Evolutionary conservation across 2,329 filamentous ascomycete genomes (phyloP).

Genomic region (Tolypocladium sp.): DNA sequence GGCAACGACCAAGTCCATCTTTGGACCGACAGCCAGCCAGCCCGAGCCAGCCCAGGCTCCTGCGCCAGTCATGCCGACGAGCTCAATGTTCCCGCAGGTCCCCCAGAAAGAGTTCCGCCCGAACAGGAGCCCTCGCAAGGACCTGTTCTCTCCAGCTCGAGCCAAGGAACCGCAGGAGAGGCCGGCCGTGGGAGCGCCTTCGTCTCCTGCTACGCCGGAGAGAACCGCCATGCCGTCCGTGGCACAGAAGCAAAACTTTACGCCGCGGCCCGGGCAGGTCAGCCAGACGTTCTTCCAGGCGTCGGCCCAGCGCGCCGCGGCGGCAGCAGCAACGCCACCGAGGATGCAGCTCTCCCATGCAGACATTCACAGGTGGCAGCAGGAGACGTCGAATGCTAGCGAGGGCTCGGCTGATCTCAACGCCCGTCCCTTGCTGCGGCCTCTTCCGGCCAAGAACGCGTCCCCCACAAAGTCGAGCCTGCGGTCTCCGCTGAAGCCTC

Average conservation of each 20-base stretch:
- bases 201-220: conserved; percentile 23
- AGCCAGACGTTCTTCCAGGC: conserved; percentile 28
- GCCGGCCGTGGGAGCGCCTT: background rate
- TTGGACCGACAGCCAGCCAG: conserved; percentile 7
- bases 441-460: conserved; percentile 39
- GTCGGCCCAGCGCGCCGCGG: conserved; percentile 16
- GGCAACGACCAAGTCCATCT: conserved; percentile 10
- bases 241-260: conserved; percentile 40
- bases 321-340: conserved; percentile 23
- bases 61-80: conserved; percentile 19
- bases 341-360: conserved; percentile 31
- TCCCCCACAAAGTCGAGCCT: conserved; percentile 49
- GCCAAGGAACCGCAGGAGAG: background rate
- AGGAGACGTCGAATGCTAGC: conserved; percentile 26
- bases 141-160: conserved; percentile 26
- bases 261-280: conserved; percentile 28
- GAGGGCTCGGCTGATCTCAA: conserved; percentile 24
- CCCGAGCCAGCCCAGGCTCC: conserved; percentile 11
- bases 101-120: conserved; percentile 22
- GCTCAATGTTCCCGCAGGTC: conserved; percentile 29
- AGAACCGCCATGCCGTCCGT: conserved; percentile 23
- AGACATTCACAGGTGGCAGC: conserved; percentile 32
- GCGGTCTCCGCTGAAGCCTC: conserved; percentile 47
- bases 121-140: conserved; percentile 18
- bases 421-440: conserved; percentile 31